Conservation (phyloP, 495 filamentous ascomycete species). For the Articulospora tetracladia region DNA sequence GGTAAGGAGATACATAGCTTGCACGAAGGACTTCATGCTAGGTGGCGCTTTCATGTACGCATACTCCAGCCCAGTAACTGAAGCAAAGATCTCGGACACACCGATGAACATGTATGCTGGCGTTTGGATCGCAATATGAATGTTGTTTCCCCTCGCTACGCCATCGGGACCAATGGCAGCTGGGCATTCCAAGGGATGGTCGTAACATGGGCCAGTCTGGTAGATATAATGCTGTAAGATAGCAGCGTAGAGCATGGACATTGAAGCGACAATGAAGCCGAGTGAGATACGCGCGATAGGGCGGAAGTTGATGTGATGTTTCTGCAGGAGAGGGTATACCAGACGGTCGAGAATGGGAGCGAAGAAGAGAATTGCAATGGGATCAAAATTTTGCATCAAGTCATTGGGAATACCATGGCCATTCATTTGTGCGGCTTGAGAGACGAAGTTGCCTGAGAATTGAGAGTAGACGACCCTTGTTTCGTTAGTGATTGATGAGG, state of each 20-base stretch:
- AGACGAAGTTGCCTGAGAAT: conserved; percentile 59
- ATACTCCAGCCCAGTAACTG: conserved; percentile 54
- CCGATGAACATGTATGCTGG: conserved; percentile 34
- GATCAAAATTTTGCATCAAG: conserved; percentile 73
- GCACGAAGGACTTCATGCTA: conserved; percentile 74
- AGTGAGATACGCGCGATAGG: conserved; percentile 69
- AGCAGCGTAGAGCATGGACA: conserved; percentile 60
- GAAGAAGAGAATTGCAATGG: conserved; percentile 70
- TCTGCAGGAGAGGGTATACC: conserved; percentile 65
- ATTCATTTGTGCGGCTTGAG: conserved; percentile 67
- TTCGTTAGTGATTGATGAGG: neutral
- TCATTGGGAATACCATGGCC: conserved; percentile 75
- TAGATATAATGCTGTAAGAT: conserved; percentile 71
- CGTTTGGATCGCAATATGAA: conserved; percentile 27
- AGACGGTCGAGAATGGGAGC: conserved; percentile 71
- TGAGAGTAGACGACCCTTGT: conserved; percentile 36
- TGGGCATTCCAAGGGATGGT: conserved; percentile 35
- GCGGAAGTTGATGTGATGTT: conserved; percentile 58
- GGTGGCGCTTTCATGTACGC: conserved; percentile 76
- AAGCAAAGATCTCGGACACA: conserved; percentile 39
- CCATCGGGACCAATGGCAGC: conserved; percentile 16
- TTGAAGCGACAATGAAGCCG: conserved; percentile 61
- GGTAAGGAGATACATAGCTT: conserved; percentile 63
- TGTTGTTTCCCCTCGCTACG: conserved; percentile 33
- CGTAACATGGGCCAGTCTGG: conserved; percentile 50